Evolutionary conservation across 1,284 basidiomycete species (phyloP), one percentile per base, ranked within the genome.

Genomic region (Wolfiporia cocos): DNA sequence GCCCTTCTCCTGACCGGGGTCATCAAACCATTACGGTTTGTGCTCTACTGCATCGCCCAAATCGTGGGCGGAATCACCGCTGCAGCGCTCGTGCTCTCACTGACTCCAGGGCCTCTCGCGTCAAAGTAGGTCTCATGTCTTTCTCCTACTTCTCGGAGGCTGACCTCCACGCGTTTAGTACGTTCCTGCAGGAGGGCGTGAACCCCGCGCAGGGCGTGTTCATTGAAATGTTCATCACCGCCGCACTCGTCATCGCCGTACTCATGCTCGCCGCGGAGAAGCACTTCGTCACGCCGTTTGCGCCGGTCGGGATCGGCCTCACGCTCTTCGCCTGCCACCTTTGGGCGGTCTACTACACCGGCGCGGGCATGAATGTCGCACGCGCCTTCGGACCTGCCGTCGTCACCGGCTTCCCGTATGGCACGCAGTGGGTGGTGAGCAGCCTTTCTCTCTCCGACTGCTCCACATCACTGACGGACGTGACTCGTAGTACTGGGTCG

Each of bases 311-410:
- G 3, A 82, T 88, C 42, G 85, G 84, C 6, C 66, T 83, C 44
- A 84, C 78, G 1, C 62, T 86, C 14, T 83, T 85, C 54, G 73
- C 74, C 5, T 73, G 78, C 48, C 28, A 14, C 30, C 61, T 59
- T 18, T 65, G 60, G 49, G 70, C 73, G 0, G 69, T 77, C 2
- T 70, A 64, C 47, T 81, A 73, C 52, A 81, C 77, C 0, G 76
- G 79, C 4, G 76, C 72, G 10, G 69, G 67, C 12, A 74, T 78
- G 72, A 89, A 88, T 56, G 80, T 82, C 2, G 86, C 86, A 11
- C 73, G 86, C 49, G 66, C 84, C 0, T 87, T 88, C 57, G 86
- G 85, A 1, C 86, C 86, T 0, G 81, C 84, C 3, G 79, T 78
- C 12, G 69, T 88, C 30, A 68, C 74, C 2, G 73, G 75, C 5